Base-by-base conservation (phyloP, 352 stramenopile genomes). In the Globisporangium nagaii region DNA sequence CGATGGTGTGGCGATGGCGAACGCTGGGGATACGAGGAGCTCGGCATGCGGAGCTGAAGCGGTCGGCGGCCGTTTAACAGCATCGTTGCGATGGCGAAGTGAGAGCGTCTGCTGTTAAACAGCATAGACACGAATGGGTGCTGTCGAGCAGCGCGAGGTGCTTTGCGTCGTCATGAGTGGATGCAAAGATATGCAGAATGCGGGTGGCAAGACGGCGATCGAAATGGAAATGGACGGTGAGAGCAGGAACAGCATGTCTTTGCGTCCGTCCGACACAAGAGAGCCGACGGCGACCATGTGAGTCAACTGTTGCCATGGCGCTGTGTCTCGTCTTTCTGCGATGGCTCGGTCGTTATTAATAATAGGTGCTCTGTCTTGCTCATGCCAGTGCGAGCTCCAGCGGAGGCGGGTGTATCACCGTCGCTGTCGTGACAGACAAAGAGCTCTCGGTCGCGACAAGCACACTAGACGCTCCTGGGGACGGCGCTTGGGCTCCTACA, bases 71-170 rank as follows among this genome's bases (percentile, higher is more conserved):
- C 31, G 43, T 37, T 36, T 22, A 50, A 37, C 9, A 27, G 25
- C 25, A 42, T 42, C 20, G 19, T 24, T 47, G 22, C 41, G 41
- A 47, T 32, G 13, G 25, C 17, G 30, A 37, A 39, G 30, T 20
- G n/a, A 52, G n/a, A n/a, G n/a, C n/a, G n/a, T n/a, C n/a, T 9
- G 8, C 9, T n/a, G 48, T 55, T 55, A 55, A 55, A 46, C 25
- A 44, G 48, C 48, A 55, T 43, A 55, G 48, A 55, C 48, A 55
- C 48, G 48, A 46, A 55, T n/a, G n/a, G n/a, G n/a, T n/a, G n/a
- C n/a, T n/a, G n/a, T n/a, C n/a, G n/a, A n/a, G n/a, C n/a, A n/a
- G n/a, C n/a, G n/a, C n/a, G n/a, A n/a, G n/a, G n/a, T n/a, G n/a
- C n/a, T n/a, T n/a, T n/a, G n/a, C n/a, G n/a, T n/a, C n/a, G 28